phyloP scores from a whole-genome alignment of 352 stramenopile species.

The Phytophthora palmivora region DNA sequence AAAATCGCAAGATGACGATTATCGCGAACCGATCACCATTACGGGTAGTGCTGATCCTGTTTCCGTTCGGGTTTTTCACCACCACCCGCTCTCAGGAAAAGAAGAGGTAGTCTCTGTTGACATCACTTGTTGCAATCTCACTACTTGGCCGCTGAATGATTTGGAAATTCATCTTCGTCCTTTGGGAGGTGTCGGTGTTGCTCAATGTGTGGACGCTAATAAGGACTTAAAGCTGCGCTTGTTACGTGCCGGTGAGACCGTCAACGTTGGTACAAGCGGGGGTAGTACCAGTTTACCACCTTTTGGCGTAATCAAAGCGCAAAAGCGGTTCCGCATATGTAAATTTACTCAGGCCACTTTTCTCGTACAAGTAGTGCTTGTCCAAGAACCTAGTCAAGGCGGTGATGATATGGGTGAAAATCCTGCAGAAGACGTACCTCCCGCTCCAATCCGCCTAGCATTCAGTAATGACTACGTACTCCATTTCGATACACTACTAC shows the following conservation, averaged over 20 bases:
- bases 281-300: slow-evolving; percentile 53
- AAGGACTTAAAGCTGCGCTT: slow-evolving; percentile 69
- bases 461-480: slow-evolving; percentile 55
- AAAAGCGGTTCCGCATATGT: slow-evolving; percentile 75
- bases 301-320: slow-evolving; percentile 65
- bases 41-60: slow-evolving; percentile 73
- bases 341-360: slow-evolving; percentile 63
- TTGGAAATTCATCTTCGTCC: slow-evolving; percentile 72
- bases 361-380: slow-evolving; percentile 67
- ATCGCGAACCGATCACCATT: slow-evolving; percentile 37
- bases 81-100: slow-evolving; percentile 47
- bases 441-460: slow-evolving; percentile 36
- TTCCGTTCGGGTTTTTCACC: slow-evolving; percentile 60
- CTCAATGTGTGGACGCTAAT: slow-evolving; percentile 57
- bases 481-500: slow-evolving; percentile 61
- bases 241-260: slow-evolving; percentile 45
- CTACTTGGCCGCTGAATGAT: slow-evolving; percentile 60
- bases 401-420: slow-evolving; percentile 12
- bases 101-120: slow-evolving; percentile 61
- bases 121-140: slow-evolving; percentile 74
- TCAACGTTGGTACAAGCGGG: slow-evolving; percentile 35
- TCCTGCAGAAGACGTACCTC: slow-evolving; percentile 10
- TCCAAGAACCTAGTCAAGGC: slow-evolving; percentile 44
- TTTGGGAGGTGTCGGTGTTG: slow-evolving; percentile 41
- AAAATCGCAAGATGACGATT: slow-evolving; percentile 10